A percentile compares a stretch with the other conserved stretches of the same genome.
These are phyloP conservation scores for Acanthamoeba royreba DNA, from an alignment of 208 protist genomes.

Conservation along the genomic window DNA sequence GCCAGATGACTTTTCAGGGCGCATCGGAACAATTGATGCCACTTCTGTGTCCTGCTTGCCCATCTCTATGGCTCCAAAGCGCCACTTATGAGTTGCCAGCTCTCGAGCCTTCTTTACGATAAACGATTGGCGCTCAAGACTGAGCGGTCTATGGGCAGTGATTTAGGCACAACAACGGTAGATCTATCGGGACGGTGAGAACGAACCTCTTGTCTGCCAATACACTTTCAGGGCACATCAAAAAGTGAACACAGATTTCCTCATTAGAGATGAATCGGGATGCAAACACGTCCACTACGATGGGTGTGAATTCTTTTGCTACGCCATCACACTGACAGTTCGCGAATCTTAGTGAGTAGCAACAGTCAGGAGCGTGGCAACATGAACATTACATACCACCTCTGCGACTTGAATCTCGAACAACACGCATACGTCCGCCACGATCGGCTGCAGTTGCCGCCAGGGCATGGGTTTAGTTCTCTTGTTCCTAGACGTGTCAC, in stretches of 20 bases:
- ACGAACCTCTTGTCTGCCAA: neutral
- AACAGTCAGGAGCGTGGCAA: neutral
- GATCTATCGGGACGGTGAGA: neutral
- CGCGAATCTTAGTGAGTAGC: neutral
- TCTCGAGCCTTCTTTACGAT: no score
- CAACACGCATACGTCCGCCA: neutral
- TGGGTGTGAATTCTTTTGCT: neutral
- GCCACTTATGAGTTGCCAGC: no score
- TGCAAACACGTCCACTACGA: neutral
- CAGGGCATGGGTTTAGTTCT: neutral
- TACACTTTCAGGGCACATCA: neutral
- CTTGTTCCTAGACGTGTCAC: no score
- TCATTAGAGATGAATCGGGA: neutral
- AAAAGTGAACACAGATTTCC: slow-evolving; percentile 1
- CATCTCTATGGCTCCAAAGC: neutral
- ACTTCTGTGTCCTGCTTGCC: neutral
- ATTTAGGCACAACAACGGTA: no score
- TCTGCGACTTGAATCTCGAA: neutral
- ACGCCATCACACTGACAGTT: neutral
- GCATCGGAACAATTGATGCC: neutral
- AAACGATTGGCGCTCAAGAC: no score
- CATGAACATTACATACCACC: neutral
- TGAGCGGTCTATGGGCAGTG: neutral
- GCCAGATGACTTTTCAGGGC: neutral
- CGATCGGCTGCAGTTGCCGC: neutral